Conservation (phyloP, 2,329 filamentous ascomycete species). For the Aspergillus sp. region DNA sequence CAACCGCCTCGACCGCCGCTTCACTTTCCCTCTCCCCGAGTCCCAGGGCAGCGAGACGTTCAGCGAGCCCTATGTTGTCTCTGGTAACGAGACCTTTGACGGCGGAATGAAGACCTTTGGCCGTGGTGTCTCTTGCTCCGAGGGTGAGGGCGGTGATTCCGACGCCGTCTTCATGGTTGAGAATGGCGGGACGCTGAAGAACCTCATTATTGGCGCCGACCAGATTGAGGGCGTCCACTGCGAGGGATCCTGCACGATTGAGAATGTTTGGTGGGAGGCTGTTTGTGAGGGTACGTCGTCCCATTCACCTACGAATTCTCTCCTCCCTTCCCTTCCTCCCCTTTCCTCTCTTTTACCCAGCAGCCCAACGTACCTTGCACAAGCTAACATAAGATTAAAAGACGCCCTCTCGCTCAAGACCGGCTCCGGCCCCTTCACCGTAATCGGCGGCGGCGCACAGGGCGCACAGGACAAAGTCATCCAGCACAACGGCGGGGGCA, state of each 20-base stretch:
- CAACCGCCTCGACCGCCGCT: conserved; percentile 18
- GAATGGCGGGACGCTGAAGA: conserved; percentile 38
- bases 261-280: conserved; percentile 43
- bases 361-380: not conserved
- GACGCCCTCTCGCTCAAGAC: conserved; percentile 42
- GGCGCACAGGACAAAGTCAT: conserved; percentile 40
- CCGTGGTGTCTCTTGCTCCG: conserved; percentile 47
- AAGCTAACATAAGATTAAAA: conserved; percentile 26
- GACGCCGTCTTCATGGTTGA: conserved; percentile 44
- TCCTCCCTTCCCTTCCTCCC: not conserved
- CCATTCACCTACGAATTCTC: conserved; percentile 25
- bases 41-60: conserved; percentile 48
- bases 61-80: conserved; percentile 48
- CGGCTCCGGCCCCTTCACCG: conserved; percentile 37
- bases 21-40: conserved; percentile 39
- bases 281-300: conserved; percentile 42
- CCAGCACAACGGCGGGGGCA: conserved; percentile 42
- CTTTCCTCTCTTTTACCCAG: not conserved
- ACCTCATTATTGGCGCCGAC: conserved; percentile 46
- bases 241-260: conserved; percentile 36
- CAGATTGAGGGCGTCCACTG: conserved; percentile 49
- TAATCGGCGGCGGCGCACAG: conserved; percentile 43
- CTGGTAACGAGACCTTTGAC: conserved; percentile 49
- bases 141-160: conserved; percentile 50
- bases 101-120: conserved; percentile 56